Percentiles rank a stretch among this genome's conserved stretches.
phyloP scores from a whole-genome alignment of 1,284 basidiomycete genomes.

The Rhodotorula sp. region DNA sequence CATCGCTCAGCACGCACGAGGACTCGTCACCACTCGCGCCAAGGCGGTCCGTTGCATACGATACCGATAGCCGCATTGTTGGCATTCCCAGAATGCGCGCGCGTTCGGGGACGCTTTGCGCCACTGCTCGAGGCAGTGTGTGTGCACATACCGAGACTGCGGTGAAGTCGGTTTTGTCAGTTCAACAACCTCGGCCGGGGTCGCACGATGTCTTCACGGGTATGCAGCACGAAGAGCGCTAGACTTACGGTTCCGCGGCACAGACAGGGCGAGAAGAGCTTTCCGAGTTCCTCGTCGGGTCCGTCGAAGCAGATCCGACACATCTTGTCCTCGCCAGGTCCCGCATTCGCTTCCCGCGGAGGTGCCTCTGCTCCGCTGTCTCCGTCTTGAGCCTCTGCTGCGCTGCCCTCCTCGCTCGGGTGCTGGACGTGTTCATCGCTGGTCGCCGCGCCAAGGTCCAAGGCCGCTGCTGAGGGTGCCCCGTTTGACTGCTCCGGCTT shows the following conservation, averaged over 20 bases:
- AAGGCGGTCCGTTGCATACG: constrained; percentile 14
- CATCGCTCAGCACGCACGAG: neutral
- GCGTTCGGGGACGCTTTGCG: constrained; percentile 11
- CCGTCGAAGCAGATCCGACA: constrained; percentile 38
- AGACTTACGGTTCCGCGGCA: constrained; percentile 26
- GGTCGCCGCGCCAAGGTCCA: neutral
- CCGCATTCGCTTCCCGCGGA: neutral
- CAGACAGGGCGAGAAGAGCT: constrained; percentile 30
- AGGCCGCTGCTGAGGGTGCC: neutral
- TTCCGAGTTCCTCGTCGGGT: constrained; percentile 25
- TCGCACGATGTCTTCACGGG: too few relatives aligned
- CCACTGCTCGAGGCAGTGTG: constrained; percentile 29
- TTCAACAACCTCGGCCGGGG: neutral
- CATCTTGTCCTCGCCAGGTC: constrained; percentile 1
- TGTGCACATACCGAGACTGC: constrained; percentile 29
- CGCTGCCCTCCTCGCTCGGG: too few relatives aligned
- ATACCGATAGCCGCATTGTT: constrained; percentile 23
- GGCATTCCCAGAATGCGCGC: constrained; percentile 26
- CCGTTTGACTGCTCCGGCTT: neutral
- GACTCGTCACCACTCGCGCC: constrained; percentile 17
- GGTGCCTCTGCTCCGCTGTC: neutral
- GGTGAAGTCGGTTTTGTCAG: too few relatives aligned
- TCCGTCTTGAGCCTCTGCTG: neutral
- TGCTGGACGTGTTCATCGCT: too few relatives aligned
- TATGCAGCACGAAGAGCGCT: too few relatives aligned